Percentiles rank a stretch among this genome's conserved stretches.
These are phyloP conservation scores for Papiliotrema flavescens DNA, from an alignment of 1,284 basidiomycete genomes.

Conservation along the genomic window DNA sequence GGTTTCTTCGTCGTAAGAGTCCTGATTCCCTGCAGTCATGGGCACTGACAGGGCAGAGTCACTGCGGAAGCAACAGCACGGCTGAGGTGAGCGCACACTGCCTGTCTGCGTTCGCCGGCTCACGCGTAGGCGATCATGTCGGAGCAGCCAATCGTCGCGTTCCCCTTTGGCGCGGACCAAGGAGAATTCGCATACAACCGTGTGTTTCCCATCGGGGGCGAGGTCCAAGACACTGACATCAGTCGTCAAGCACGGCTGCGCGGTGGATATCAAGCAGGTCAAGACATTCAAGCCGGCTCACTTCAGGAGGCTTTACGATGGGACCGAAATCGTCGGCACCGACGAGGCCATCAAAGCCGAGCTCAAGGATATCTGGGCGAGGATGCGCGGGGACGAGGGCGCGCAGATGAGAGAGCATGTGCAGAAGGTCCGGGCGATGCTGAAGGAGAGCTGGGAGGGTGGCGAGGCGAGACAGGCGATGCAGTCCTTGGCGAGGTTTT, in stretches of 20 bases:
- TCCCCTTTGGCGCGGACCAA: conserved; percentile 29
- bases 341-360: conserved; percentile 29
- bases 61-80: conserved; percentile 22
- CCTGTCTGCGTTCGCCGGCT: not conserved
- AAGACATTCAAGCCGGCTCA: conserved; percentile 14
- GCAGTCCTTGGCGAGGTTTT: conserved; percentile 1
- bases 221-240: not conserved
- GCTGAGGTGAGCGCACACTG: conserved; percentile 13
- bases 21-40: not conserved
- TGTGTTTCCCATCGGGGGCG: too few species aligned
- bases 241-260: conserved; percentile 12
- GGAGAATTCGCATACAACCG: conserved; percentile 16
- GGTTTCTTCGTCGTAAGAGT: conserved; percentile 19
- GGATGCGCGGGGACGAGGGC: conserved; percentile 14
- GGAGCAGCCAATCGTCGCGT: conserved; percentile 13
- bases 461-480: conserved; percentile 16
- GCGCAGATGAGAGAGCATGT: conserved; percentile 17
- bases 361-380: conserved; percentile 13
- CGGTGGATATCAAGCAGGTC: conserved; percentile 20
- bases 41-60: conserved; percentile 10
- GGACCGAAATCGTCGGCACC: conserved; percentile 22
- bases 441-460: conserved; percentile 10
- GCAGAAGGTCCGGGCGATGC: conserved; percentile 10
- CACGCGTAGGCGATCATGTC: conserved; percentile 11
- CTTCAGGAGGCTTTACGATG: conserved; percentile 20